These are phyloP conservation scores for Cyphellophora europaea DNA, from an alignment of 2,329 filamentous ascomycete species.

Conservation along the genomic window DNA sequence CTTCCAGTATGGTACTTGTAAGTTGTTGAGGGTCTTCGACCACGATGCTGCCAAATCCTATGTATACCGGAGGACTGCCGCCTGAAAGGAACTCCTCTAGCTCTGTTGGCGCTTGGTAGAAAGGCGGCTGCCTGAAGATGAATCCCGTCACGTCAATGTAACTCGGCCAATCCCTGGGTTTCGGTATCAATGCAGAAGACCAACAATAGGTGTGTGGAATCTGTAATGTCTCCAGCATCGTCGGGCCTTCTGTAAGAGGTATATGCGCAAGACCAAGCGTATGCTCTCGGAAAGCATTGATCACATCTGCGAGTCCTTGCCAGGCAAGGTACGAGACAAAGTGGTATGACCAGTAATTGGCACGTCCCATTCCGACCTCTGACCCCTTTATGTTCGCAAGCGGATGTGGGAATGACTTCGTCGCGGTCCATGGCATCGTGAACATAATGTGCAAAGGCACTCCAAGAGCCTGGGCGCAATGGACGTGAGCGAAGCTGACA, in stretches of 20 bases:
- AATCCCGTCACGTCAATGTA: slow-evolving; percentile 69
- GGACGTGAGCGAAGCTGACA: slow-evolving; percentile 66
- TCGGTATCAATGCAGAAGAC: slow-evolving; percentile 72
- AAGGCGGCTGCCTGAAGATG: slow-evolving; percentile 61
- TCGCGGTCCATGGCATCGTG: slow-evolving; percentile 89
- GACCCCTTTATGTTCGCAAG: slow-evolving; percentile 71
- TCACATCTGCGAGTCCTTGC: slow-evolving; percentile 84
- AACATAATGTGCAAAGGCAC: slow-evolving; percentile 82
- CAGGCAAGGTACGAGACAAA: slow-evolving; percentile 87
- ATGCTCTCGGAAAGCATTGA: slow-evolving; percentile 75
- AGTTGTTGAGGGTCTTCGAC: slow-evolving; percentile 65
- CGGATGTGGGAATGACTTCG: slow-evolving; percentile 75
- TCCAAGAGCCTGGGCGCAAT: slow-evolving; percentile 69
- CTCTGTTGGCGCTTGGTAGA: slow-evolving; percentile 57
- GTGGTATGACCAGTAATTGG: slow-evolving; percentile 75
- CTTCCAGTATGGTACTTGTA: slow-evolving; percentile 63
- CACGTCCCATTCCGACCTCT: slow-evolving; percentile 65
- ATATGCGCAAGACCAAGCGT: slow-evolving; percentile 67
- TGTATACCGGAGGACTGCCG: slow-evolving; percentile 67
- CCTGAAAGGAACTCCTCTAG: slow-evolving; percentile 57
- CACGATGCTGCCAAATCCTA: slow-evolving; percentile 76
- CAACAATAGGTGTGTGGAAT: slow-evolving; percentile 90
- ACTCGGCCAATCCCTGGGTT: slow-evolving; percentile 65
- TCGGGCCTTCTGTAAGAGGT: slow-evolving; percentile 73
- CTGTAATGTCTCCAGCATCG: slow-evolving; percentile 63